Evolutionary conservation across 1,139 yeast genomes (phyloP).

Genomic region (Hyphopichia burtonii): DNA sequence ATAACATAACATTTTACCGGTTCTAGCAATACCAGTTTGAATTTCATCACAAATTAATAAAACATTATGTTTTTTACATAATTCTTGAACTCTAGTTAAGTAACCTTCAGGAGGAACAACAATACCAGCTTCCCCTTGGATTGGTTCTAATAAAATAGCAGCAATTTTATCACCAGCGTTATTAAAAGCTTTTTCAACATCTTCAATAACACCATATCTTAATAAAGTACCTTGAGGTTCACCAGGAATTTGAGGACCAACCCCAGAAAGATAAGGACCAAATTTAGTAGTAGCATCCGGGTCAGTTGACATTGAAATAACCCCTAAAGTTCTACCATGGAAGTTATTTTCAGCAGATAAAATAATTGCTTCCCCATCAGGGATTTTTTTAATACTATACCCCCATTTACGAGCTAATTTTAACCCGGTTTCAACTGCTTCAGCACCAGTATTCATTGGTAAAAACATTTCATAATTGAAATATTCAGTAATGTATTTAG

Average conservation of each 20-base stretch:
- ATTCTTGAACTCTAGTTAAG: constrained; percentile 65
- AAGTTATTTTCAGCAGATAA: constrained; percentile 85
- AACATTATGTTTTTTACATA: constrained; percentile 83
- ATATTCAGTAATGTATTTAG: constrained; percentile 84
- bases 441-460: constrained; percentile 99
- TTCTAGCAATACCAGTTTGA: constrained; percentile 97
- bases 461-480: constrained; percentile 90
- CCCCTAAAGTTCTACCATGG: constrained; percentile 96
- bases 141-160: constrained; percentile 90
- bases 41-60: constrained; percentile 93
- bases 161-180: constrained; percentile 90
- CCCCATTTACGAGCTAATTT: constrained; percentile 98
- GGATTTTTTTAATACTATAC: constrained; percentile 81
- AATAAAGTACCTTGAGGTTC: constrained; percentile 51
- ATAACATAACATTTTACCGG: constrained; percentile 89
- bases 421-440: constrained; percentile 94
- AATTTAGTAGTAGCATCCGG: constrained; percentile 86
- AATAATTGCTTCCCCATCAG: constrained; percentile 79
- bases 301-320: constrained; percentile 94
- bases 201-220: constrained; percentile 82
- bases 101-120: constrained; percentile 90
- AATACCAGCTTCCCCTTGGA: constrained; percentile 98
- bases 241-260: constrained; percentile 79
- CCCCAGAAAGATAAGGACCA: constrained; percentile 86
- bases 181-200: constrained; percentile 77